phyloP scores from a whole-genome alignment of 306 rosid genomes.

The Castanospermum australe region DNA sequence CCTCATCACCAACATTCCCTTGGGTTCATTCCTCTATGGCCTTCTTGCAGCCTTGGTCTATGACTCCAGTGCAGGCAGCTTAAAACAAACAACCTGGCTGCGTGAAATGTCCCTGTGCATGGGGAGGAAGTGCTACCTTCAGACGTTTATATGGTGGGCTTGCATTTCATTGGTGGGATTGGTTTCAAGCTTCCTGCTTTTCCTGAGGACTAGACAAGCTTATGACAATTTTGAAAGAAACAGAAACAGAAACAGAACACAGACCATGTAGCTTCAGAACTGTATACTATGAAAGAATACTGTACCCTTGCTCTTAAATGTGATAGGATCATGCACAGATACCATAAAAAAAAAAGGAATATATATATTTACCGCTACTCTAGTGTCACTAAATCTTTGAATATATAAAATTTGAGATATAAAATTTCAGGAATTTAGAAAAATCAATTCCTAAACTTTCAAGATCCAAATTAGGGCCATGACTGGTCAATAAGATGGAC shows the following conservation, averaged over 20 bases:
- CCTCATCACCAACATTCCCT: slow-evolving; percentile 55
- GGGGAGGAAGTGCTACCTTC: slow-evolving; percentile 66
- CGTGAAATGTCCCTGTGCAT: slow-evolving; percentile 56
- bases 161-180: slow-evolving; percentile 63
- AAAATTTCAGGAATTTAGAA: neutral
- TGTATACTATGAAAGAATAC: neutral
- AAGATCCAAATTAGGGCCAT: too few relatives aligned
- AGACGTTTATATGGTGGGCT: slow-evolving; percentile 81
- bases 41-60: slow-evolving; percentile 68
- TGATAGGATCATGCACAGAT: neutral
- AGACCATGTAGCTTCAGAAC: neutral
- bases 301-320: neutral
- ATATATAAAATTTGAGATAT: neutral
- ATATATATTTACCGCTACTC: neutral
- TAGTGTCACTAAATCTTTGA: neutral
- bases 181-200: slow-evolving; percentile 59
- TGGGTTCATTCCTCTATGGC: slow-evolving; percentile 49
- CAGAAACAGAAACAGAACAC: slow-evolving; percentile 14
- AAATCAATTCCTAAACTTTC: neutral
- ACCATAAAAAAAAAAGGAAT: neutral
- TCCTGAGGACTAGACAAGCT: slow-evolving; percentile 60
- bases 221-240: slow-evolving; percentile 49
- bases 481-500: too few relatives aligned
- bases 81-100: slow-evolving; percentile 6
- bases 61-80: slow-evolving; percentile 48